Conservation (phyloP, 1,284 basidiomycete genomes). For the Thelephora terrestris region DNA sequence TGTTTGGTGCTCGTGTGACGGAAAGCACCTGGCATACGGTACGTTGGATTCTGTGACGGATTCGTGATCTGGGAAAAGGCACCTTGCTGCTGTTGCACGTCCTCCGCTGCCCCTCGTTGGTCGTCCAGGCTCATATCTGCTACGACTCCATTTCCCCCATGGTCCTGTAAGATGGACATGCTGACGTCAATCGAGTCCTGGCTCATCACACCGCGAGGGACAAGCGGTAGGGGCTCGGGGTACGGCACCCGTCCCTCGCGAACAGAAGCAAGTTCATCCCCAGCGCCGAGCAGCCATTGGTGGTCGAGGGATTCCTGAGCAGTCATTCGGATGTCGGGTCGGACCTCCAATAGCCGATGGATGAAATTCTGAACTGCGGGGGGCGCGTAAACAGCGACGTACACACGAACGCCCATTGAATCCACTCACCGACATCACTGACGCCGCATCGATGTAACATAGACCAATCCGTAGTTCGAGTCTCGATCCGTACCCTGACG, state of each 20-base stretch:
- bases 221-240: constrained; percentile 11
- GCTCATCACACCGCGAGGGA: not conserved
- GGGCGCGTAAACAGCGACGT: not conserved
- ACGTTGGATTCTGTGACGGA: constrained; percentile 2
- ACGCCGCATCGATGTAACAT: constrained; percentile 30
- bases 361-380: constrained; percentile 37
- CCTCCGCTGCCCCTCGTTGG: constrained; percentile 9
- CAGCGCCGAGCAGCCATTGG: constrained; percentile 43
- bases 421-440: constrained; percentile 16
- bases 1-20: constrained; percentile 12
- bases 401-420: not conserved
- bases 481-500: constrained; percentile 41
- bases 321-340: constrained; percentile 48
- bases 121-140: constrained; percentile 15
- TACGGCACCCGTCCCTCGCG: constrained; percentile 11
- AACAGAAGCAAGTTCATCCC: constrained; percentile 1
- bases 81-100: not conserved
- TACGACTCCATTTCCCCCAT: constrained; percentile 20
- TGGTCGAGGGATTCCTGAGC: constrained; percentile 49
- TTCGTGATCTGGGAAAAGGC: constrained; percentile 3
- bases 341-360: constrained; percentile 33
- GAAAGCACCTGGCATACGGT: constrained; percentile 15
- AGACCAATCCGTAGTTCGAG: constrained; percentile 53
- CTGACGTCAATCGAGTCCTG: constrained; percentile 13
- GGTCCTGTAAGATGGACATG: constrained; percentile 15